These are phyloP conservation scores for Rugonectria rugulosa DNA, from an alignment of 2,329 filamentous ascomycete genomes.

Conservation along the genomic window DNA sequence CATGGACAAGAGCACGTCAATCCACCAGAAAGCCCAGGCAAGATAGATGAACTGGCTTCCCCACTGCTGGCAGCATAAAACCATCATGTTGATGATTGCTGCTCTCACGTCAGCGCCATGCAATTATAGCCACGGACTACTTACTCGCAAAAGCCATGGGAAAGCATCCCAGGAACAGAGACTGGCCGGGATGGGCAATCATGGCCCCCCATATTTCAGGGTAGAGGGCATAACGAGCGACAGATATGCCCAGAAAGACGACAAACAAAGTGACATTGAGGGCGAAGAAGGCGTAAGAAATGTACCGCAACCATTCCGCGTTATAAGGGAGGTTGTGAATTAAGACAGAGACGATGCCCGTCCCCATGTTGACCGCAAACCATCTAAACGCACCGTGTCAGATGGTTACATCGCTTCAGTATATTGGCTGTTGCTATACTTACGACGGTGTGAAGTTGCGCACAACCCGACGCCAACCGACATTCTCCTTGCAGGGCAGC, in stretches of 20 bases:
- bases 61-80: slow-evolving; percentile 69
- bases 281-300: slow-evolving; percentile 67
- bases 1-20: slow-evolving; percentile 61
- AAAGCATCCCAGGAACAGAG: slow-evolving; percentile 72
- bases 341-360: slow-evolving; percentile 70
- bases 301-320: slow-evolving; percentile 62
- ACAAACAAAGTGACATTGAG: slow-evolving; percentile 67
- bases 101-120: slow-evolving; percentile 14
- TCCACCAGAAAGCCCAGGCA: slow-evolving; percentile 66
- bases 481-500: slow-evolving; percentile 43
- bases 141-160: slow-evolving; percentile 72
- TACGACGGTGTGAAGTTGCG: slow-evolving; percentile 64
- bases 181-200: slow-evolving; percentile 71
- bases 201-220: slow-evolving; percentile 71
- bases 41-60: slow-evolving; percentile 62
- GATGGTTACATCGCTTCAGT: neutral
- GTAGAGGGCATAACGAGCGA: slow-evolving; percentile 69
- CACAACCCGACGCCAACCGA: slow-evolving; percentile 55
- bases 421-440: slow-evolving; percentile 33
- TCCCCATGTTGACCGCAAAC: slow-evolving; percentile 72
- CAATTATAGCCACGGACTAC: slow-evolving; percentile 13
- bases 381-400: slow-evolving; percentile 48
- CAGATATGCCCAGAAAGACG: slow-evolving; percentile 60
- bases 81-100: slow-evolving; percentile 70
- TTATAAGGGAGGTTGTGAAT: slow-evolving; percentile 69